Conservation (phyloP, 2,329 filamentous ascomycete genomes). For the Pseudogymnoascus sp. region DNA sequence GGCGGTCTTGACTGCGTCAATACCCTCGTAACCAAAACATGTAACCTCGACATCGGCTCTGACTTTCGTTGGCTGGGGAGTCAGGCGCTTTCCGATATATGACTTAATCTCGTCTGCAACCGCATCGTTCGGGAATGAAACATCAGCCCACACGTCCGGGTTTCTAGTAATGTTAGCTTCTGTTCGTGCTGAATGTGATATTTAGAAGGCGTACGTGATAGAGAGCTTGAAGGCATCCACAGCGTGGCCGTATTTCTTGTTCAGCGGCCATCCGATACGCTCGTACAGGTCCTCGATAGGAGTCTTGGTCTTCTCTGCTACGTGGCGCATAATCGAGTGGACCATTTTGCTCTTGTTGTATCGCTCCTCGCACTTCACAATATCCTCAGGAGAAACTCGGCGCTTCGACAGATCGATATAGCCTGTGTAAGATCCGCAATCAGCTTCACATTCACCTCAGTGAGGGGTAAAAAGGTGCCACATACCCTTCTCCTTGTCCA, state of each 20-base stretch:
- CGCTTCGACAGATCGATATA: slow-evolving; percentile 99
- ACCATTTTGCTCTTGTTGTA: slow-evolving; percentile 99
- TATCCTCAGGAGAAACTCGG: slow-evolving; percentile 93
- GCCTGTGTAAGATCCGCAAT: slow-evolving; percentile 36
- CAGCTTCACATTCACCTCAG: not conserved
- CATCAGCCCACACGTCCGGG: slow-evolving; percentile 90
- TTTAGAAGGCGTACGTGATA: slow-evolving; percentile 63
- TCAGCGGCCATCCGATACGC: slow-evolving; percentile 90
- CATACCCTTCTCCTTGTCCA: slow-evolving; percentile 96
- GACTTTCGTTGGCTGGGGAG: slow-evolving; percentile 97
- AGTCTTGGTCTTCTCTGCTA: slow-evolving; percentile 89
- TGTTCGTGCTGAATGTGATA: not conserved
- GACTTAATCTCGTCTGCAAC: slow-evolving; percentile 84
- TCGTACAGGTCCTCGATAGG: slow-evolving; percentile 95
- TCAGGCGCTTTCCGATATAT: slow-evolving; percentile 96
- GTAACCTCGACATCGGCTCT: slow-evolving; percentile 95
- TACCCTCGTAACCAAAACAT: slow-evolving; percentile 93
- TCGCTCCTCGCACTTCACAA: slow-evolving; percentile 95
- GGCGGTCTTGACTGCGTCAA: slow-evolving; percentile 93
- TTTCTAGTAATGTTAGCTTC: slow-evolving; percentile 48
- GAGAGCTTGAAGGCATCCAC: slow-evolving; percentile 98
- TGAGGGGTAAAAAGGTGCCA: not conserved
- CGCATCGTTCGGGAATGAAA: slow-evolving; percentile 75
- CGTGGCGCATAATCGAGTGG: slow-evolving; percentile 97
- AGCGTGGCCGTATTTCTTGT: slow-evolving; percentile 94